Evolutionary conservation across 2,329 filamentous ascomycete species (phyloP), one percentile per base, ranked within the genome.

Genomic region (Hysterium pulicare): DNA sequence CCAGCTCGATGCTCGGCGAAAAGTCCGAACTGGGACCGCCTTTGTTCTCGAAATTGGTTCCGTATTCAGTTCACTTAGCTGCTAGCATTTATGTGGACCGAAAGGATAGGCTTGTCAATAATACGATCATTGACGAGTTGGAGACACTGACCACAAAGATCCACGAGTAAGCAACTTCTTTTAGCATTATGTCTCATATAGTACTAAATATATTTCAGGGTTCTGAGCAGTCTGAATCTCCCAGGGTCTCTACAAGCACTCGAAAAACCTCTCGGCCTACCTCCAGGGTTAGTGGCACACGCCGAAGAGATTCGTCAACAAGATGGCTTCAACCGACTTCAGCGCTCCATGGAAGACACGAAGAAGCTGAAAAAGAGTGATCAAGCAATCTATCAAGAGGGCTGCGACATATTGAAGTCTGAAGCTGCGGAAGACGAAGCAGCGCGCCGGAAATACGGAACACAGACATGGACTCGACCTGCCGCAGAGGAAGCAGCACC

Each of bases 11-110:
- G 62, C 76, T 98, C 3, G 89, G 90, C 2, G 86, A 93, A 10
- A 79, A 84, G 33, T 82, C 82, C 11, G 84, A 90, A 44, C 86
- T 96, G 55, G 91, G 93, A 0, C 83, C 83, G 17, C 87, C 90
- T 0, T 71, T 98, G 0, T 97, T 98, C 62, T 82, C 87, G 2
- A 93, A 91, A 55, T 77, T 98, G 2, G 93, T 98, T 0, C 93
- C 93, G 0, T 97, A 96, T 62, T 90, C 90, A 0, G 93, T 97
- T 0, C 93, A 98, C 59, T 80, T 97, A 37, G 93, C 93, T 6
- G 88, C 90, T 1, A 95, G 89, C 36, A 95, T 97, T 24, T 98
- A 98, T 60, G 90, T 90, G 42, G 90, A 97, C 61, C 81, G 90
- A 11, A 79, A 90, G 44, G 90, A 98, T 64, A 80, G 90, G n/a